Conservation (phyloP, 169 alveolate species). For the Cryptosporidium tyzzeri region DNA sequence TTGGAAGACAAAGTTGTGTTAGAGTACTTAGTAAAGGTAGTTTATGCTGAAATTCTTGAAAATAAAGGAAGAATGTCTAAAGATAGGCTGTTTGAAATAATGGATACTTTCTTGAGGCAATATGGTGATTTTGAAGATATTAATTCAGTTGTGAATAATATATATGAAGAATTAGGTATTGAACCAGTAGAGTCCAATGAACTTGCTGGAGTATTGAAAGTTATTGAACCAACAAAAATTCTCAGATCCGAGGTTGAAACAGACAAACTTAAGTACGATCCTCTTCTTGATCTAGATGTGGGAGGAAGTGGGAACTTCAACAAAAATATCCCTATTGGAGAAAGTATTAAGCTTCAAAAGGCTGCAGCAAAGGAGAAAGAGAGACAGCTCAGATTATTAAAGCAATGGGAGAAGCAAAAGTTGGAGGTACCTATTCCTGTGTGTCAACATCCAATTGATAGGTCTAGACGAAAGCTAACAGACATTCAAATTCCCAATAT, state of each 20-base stretch:
- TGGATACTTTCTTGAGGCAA: constrained; percentile 11
- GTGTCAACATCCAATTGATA: constrained; percentile 81
- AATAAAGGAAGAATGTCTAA: constrained; percentile 54
- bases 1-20: constrained; percentile 41
- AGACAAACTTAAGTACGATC: constrained; percentile 34
- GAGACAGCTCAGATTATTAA: constrained; percentile 82
- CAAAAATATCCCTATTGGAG: constrained; percentile 79
- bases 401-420: constrained; percentile 87
- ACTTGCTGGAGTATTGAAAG: constrained; percentile 22
- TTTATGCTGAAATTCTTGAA: constrained; percentile 34
- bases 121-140: constrained; percentile 31
- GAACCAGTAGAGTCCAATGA: constrained; percentile 36
- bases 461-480: constrained; percentile 80
- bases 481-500: constrained; percentile 88
- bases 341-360: constrained; percentile 79
- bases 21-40: constrained; percentile 26
- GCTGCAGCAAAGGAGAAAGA: constrained; percentile 81
- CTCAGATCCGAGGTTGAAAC: background rate
- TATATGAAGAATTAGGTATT: constrained; percentile 14
- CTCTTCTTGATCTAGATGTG: constrained; percentile 40
- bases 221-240: constrained; percentile 60
- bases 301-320: constrained; percentile 77
- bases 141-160: constrained; percentile 4
- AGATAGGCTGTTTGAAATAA: constrained; percentile 23
- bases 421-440: constrained; percentile 86